Base-by-base conservation (phyloP, 305 asterid species). In the Fraxinus latifolia region DNA sequence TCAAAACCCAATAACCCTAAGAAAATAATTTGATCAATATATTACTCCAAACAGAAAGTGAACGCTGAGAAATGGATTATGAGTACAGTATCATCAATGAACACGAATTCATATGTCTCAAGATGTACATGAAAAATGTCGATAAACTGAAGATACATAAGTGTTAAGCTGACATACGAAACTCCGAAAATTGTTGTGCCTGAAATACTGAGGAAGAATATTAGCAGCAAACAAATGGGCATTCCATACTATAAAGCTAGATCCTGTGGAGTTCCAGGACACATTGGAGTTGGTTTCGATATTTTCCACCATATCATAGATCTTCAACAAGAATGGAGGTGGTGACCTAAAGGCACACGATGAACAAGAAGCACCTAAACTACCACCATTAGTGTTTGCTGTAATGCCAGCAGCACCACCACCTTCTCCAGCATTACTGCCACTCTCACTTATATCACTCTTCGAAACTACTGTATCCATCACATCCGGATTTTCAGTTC, bases 131-230 rank as follows among this genome's bases (percentile, higher is more conserved):
- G 39, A 12, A 70, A 70, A 31, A 27, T 29, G 42, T 4, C 3
- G 15, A 62, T 7, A 62, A 62, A 62, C 15, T 31, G 19, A 68
- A 31, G 12, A 7, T 53, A 87, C 95, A 82, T 91, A 90, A 17
- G 84, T 78, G 79, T 88, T 85, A 84, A 89, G 90, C 74, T 90
- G 91, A 53, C 89, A 77, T 60, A 77, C 29, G 72, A 90, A 92
- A 86, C 91, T 92, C 33, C 80, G 82, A 31, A 89, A 88, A 82
- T 89, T 91, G 88, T 37, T 74, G 85, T 90, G 92, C 73, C 73
- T 85, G 84, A 89, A 90, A 83, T 91, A 83, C 58, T 82, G 80
- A 60, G 89, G 91, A 74, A 91, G 92, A 76, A 91, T 83, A 80
- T 84, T 34, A 23, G 85, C 50, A 39, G 86, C 68, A 75, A 91